Conservation (phyloP, 306 rosid species). For the Trifolium dubium region DNA sequence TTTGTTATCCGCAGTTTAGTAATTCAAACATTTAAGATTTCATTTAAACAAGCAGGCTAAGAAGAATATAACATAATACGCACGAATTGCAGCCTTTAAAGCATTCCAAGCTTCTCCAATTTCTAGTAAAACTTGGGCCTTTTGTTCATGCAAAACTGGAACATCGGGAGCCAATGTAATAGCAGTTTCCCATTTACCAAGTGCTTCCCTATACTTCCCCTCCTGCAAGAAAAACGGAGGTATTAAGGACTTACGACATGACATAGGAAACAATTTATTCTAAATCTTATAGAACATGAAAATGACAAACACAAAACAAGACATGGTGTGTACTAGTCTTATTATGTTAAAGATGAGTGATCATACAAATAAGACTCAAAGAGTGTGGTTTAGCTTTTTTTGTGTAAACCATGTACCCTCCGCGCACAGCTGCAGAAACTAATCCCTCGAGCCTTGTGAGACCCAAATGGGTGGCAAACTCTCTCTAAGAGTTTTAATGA, state of each 20-base stretch:
- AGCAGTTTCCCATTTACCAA: slow-evolving; percentile 92
- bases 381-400: too few relatives aligned
- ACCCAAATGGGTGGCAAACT: too few relatives aligned
- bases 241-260: background rate
- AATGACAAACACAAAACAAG: background rate
- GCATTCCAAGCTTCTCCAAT: slow-evolving; percentile 93
- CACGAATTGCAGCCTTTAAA: slow-evolving; percentile 83
- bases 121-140: slow-evolving; percentile 86
- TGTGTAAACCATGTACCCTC: too few relatives aligned
- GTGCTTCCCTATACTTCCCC: slow-evolving; percentile 77
- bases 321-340: too few relatives aligned
- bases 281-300: background rate
- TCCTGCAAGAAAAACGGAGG: slow-evolving; percentile 50
- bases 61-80: slow-evolving; percentile 37
- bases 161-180: slow-evolving; percentile 70
- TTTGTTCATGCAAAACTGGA: slow-evolving; percentile 81
- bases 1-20: slow-evolving; percentile 3
- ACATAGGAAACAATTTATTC: slow-evolving; percentile 10
- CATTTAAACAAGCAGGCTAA: slow-evolving; percentile 13
- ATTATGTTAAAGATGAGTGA: too few relatives aligned
- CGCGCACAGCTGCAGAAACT: too few relatives aligned
- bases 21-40: slow-evolving; percentile 14
- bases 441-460: too few relatives aligned
- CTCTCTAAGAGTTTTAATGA: too few relatives aligned
- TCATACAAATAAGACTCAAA: background rate